A percentile compares a stretch with the other conserved stretches of the same genome.
Evolutionary conservation across 108 stramenopile species (phyloP).

Genomic region (Stephanodiscus minutulus): DNA sequence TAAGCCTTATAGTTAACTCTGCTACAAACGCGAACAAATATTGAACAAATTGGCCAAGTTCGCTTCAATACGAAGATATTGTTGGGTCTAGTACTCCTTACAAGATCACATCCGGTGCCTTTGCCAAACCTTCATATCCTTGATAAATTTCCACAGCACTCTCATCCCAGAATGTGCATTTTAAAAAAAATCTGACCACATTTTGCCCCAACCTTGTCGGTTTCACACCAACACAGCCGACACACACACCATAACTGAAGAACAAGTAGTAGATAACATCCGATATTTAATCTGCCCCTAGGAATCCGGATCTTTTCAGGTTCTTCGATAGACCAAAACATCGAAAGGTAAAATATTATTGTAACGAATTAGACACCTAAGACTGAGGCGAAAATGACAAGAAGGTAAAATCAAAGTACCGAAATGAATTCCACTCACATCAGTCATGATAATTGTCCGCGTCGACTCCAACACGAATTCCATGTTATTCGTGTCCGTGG

Average conservation of each 20-base stretch:
- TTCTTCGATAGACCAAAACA: constrained; percentile 40
- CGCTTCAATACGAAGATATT: too few species aligned
- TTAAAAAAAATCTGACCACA: too few species aligned
- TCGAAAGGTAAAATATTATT: background rate
- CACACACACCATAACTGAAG: background rate
- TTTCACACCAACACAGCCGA: background rate
- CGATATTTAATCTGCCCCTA: constrained; percentile 72
- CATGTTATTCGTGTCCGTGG: constrained; percentile 97
- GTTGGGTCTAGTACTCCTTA: too few species aligned
- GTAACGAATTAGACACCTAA: background rate
- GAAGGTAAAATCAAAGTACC: constrained; percentile 1
- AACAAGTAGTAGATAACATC: background rate
- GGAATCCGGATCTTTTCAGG: constrained; percentile 86
- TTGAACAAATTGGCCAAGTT: too few species aligned
- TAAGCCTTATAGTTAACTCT: too few species aligned
- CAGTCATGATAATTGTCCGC: constrained; percentile 93
- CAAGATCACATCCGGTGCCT: too few species aligned
- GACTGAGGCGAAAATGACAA: constrained; percentile 1
- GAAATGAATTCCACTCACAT: constrained; percentile 48
- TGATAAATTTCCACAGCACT: too few species aligned
- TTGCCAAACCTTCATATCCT: too few species aligned
- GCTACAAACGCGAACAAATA: too few species aligned
- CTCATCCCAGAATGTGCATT: too few species aligned
- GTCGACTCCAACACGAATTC: constrained; percentile 92
- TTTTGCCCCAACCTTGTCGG: too few species aligned